These are phyloP conservation scores for Citrullus amarus DNA, from an alignment of 306 rosid species.

Conservation along the genomic window DNA sequence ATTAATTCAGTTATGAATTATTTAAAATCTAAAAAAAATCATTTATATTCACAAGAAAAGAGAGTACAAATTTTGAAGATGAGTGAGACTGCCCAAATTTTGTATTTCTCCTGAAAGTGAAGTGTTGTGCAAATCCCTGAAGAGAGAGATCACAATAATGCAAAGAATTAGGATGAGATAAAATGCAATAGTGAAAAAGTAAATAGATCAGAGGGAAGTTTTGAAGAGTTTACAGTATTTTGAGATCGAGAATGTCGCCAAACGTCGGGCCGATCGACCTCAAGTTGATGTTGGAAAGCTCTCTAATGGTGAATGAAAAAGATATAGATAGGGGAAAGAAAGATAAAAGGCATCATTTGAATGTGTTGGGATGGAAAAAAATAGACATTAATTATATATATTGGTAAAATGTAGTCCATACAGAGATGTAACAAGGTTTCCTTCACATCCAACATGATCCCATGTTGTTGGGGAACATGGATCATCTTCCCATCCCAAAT, in stretches of 20 bases:
- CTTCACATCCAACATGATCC: slow-evolving; percentile 71
- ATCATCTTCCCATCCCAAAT: slow-evolving; percentile 90
- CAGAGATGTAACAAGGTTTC: slow-evolving; percentile 67
- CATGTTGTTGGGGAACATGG: slow-evolving; percentile 80
- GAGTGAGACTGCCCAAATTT: slow-evolving; percentile 67
- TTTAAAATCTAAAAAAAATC: not conserved
- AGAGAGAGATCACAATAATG: not conserved
- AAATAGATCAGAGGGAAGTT: not conserved
- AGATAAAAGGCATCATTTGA: not conserved
- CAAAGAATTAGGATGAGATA: not conserved
- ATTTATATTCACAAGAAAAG: not conserved
- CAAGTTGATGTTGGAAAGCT: slow-evolving; percentile 54
- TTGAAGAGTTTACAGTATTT: slow-evolving; percentile 44
- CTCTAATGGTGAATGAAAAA: slow-evolving; percentile 28
- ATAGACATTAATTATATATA: not conserved
- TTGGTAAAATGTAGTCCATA: slow-evolving; percentile 16
- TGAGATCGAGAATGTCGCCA: slow-evolving; percentile 82
- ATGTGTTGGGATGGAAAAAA: slow-evolving; percentile 10
- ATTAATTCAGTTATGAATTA: too few species aligned
- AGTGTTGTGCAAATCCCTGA: slow-evolving; percentile 88
- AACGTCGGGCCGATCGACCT: slow-evolving; percentile 80
- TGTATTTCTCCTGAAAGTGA: slow-evolving; percentile 67
- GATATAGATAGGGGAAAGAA: not conserved
- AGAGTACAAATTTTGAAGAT: slow-evolving; percentile 66
- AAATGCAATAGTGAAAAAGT: not conserved